Base-by-base conservation (phyloP, 768 basidiomycete species). In the Dioszegia crocea region DNA sequence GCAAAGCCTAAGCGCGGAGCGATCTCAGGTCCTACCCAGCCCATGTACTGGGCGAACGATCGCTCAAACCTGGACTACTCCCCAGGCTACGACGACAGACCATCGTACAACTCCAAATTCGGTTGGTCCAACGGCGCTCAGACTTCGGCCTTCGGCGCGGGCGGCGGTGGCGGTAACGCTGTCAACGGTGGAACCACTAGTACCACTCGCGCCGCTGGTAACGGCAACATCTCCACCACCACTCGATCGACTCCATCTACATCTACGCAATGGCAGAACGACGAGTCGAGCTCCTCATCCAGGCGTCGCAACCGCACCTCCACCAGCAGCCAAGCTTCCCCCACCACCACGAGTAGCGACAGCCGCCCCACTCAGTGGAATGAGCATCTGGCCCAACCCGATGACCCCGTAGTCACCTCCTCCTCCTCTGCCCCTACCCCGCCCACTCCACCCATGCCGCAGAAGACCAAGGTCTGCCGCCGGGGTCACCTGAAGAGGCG, bases 11-110 rank as follows among this genome's bases (percentile, higher is more conserved):
- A 45, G 24, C 30, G 43, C 2, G 56, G 56, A 29, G 47, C 45
- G 1, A 48, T 49, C n/a, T 39, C 39, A 4, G 56, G 45, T 4
- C 40, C 56, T 9, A 57, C 56, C 8, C 56, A 57, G 46, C 56
- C 56, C 8, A 45, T 43, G 40, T 57, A 57, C 56, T 57, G 45
- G 45, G 56, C 56, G 14, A 57, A 57, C 43, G 56, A 49, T 46
- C 11, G 17, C 43, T 38, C 33, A 27, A 57, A 57, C 47, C 45
- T 57, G 9, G 56, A 49, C 27, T 57, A 40, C 33, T 23, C 2
- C 11, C 45, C 47, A 9, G 47, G 47, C 9, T 57, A 21, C 6
- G 38, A 57, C 36, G 33, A 41, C 27, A 21, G 47, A 40, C 56
- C 56, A 3, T 48, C 45, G 5, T 57, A 57, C 56, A 57, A 57